Evolutionary conservation across 495 filamentous ascomycete species (phyloP), one percentile per base, ranked within the genome.

Genomic region (Aspergillus wentii): DNA sequence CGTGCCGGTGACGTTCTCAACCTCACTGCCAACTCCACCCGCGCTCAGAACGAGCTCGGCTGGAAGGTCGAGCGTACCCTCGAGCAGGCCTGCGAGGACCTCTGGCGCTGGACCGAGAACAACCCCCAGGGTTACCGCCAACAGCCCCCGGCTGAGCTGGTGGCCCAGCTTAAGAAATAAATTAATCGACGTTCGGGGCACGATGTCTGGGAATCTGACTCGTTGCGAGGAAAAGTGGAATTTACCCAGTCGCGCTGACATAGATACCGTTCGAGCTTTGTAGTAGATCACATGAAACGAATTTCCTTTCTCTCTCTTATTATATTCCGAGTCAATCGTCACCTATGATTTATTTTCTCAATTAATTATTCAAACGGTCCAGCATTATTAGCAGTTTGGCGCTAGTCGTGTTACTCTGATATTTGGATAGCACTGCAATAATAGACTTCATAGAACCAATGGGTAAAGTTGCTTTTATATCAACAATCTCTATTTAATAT

Each of bases 51-150:
- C 49, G 92, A 98, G 74, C 76, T 98, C 15, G 72, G 78, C 30
- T 98, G 92, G 92, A 92, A 89, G 74, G 88, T 92, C 6, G 72
- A 90, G 71, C 74, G 79, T 33, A 91, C 88, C 11, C 75, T 98
- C 53, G 89, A 98, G 68, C 75, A 95, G 56, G 88, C 89, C 8
- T 98, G 92, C 61, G 80, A 80, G 56, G 88, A 97, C 57, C 74
- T 98, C 40, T 98, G 92, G 92, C 82, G 79, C 54, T 98, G 92
- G 92, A 82, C 79, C 2, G 76, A 85, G 62, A 97, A 96, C 67
- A 97, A 98, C 67, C 92, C 92, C 28, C 76, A 87, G 68, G 92
- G 92, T 13, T 97, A 97, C 68, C 74, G 87, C 35, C 90, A 96
- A 66, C 67, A 86, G 46, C 88, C 92, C 15, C 92, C 92, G 20